phyloP scores from a whole-genome alignment of 2,329 filamentous ascomycete species.

The Teratosphaeria epicoccoides region DNA sequence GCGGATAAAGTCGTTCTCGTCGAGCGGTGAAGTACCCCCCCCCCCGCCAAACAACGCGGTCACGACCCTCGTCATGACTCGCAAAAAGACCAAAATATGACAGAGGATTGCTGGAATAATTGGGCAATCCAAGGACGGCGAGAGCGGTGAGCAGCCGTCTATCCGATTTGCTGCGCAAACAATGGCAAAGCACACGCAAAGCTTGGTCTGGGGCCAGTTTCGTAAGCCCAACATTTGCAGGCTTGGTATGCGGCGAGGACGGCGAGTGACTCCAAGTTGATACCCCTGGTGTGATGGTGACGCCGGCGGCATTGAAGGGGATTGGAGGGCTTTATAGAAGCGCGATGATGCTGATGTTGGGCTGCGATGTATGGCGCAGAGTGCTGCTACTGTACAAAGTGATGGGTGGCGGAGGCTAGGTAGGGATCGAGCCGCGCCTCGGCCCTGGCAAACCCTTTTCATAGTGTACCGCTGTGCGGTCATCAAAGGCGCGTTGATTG shows the following conservation, averaged over 20 bases:
- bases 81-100: background rate
- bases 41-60: background rate
- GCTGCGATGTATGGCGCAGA: background rate
- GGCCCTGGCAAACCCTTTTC: background rate
- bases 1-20: background rate
- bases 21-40: slow-evolving; percentile 1
- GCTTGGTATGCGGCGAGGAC: background rate
- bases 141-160: slow-evolving; percentile 2
- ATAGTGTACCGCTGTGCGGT: background rate
- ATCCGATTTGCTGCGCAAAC: background rate
- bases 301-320: background rate
- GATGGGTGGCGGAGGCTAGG: background rate
- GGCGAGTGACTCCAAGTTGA: background rate
- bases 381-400: background rate
- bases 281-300: background rate
- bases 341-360: slow-evolving; percentile 2
- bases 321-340: background rate
- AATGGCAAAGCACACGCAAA: background rate
- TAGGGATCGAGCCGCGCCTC: background rate
- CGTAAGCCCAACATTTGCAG: background rate
- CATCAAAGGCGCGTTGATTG: background rate
- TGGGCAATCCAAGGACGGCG: background rate
- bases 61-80: background rate
- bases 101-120: background rate
- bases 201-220: background rate